Evolutionary conservation across 2,329 filamentous ascomycete species (phyloP).

Genomic region (Colletotrichum sp.): DNA sequence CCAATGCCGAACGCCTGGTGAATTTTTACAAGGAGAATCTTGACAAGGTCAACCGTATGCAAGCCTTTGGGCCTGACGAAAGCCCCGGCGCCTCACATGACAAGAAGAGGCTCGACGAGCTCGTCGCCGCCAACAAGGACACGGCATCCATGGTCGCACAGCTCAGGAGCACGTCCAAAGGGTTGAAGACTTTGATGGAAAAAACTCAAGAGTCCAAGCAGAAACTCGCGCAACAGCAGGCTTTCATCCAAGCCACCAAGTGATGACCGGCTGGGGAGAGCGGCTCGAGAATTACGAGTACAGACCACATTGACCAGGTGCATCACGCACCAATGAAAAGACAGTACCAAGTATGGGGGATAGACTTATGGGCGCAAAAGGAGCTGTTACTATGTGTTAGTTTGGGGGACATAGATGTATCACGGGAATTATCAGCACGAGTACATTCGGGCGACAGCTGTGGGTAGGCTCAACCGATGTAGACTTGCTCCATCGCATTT

Average conservation of each 20-base stretch:
- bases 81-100: not conserved
- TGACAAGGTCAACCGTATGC: not conserved
- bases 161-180: not conserved
- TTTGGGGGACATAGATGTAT: too few species aligned
- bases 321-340: too few species aligned
- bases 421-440: too few species aligned
- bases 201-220: too few species aligned
- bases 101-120: not conserved
- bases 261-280: not conserved
- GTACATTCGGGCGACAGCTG: too few species aligned
- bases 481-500: not conserved
- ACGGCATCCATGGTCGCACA: not conserved
- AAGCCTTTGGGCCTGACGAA: not conserved
- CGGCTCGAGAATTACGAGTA: too few species aligned
- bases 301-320: too few species aligned
- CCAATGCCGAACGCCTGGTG: not conserved
- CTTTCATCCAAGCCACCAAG: not conserved
- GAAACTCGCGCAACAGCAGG: too few species aligned
- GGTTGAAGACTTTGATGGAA: too few species aligned
- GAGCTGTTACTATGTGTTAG: not conserved
- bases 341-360: too few species aligned
- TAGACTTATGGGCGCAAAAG: not conserved
- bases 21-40: not conserved
- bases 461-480: too few species aligned
- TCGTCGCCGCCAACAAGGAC: not conserved